Percentiles rank a stretch among this genome's conserved stretches.
Conservation (phyloP, 2,329 filamentous ascomycete genomes). For the Calonectria pteridis region DNA sequence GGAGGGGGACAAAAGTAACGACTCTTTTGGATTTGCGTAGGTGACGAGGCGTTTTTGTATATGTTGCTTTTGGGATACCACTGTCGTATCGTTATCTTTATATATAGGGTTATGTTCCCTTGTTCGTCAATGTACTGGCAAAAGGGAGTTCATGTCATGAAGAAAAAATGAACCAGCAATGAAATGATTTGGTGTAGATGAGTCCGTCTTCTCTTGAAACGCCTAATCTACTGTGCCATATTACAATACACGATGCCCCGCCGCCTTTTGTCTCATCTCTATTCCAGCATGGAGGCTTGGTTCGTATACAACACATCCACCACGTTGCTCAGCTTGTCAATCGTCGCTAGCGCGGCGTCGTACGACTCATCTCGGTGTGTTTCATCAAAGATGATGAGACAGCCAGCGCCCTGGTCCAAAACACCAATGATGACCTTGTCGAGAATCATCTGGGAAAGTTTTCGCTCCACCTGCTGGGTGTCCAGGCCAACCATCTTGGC, state of each 20-base stretch:
- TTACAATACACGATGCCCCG: conserved; percentile 42
- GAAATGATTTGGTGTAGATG: conserved; percentile 38
- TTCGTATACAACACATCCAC: conserved; percentile 98
- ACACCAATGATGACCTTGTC: conserved; percentile 99
- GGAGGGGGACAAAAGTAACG: conserved; percentile 15
- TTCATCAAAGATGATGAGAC: conserved; percentile 97
- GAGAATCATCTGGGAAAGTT: conserved; percentile 99
- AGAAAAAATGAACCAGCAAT: conserved; percentile 27
- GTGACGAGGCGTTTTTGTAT: conserved; percentile 35
- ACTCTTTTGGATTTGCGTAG: conserved; percentile 35
- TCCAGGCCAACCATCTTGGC: conserved; percentile 98
- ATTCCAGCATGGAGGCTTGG: conserved; percentile 96
- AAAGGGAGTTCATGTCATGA: neutral
- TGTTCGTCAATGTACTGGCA: neutral
- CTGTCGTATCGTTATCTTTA: conserved; percentile 30
- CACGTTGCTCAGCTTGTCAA: conserved; percentile 96
- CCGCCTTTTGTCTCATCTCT: conserved; percentile 45
- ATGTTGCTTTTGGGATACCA: conserved; percentile 40
- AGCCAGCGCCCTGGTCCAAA: conserved; percentile 96
- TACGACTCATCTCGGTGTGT: conserved; percentile 93
- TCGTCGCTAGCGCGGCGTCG: conserved; percentile 92
- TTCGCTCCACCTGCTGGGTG: conserved; percentile 96
- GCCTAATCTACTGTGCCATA: conserved; percentile 49
- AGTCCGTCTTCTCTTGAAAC: conserved; percentile 45
- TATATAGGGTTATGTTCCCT: conserved; percentile 21